These are phyloP conservation scores for Aspergillus cejpii DNA, from an alignment of 2,329 filamentous ascomycete genomes.

Conservation along the genomic window DNA sequence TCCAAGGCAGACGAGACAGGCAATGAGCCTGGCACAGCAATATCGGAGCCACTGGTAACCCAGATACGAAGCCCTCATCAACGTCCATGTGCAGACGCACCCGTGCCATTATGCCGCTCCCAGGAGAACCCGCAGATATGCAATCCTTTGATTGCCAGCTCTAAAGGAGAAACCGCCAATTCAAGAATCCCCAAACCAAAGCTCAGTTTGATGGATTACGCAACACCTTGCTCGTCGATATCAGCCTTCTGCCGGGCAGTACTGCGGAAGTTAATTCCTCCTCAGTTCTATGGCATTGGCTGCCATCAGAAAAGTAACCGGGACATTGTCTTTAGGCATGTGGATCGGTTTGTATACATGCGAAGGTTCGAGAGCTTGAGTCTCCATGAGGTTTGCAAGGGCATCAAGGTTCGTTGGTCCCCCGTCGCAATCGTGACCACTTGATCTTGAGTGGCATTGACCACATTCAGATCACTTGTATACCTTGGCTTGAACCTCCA, in stretches of 20 bases:
- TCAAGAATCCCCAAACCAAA: slow-evolving; percentile 14
- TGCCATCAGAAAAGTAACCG: slow-evolving; percentile 55
- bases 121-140: not conserved
- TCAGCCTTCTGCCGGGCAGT: slow-evolving; percentile 82
- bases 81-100: slow-evolving; percentile 1
- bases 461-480: slow-evolving; percentile 52
- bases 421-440: not conserved
- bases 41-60: slow-evolving; percentile 20
- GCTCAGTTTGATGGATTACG: slow-evolving; percentile 55
- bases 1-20: slow-evolving; percentile 4
- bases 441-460: not conserved
- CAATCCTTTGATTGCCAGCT: not conserved
- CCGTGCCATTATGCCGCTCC: not conserved
- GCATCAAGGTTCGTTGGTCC: slow-evolving; percentile 57
- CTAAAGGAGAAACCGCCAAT: slow-evolving; percentile 7
- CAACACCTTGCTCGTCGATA: slow-evolving; percentile 61
- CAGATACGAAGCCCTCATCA: slow-evolving; percentile 18
- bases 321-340: slow-evolving; percentile 53
- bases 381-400: slow-evolving; percentile 70
- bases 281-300: slow-evolving; percentile 63
- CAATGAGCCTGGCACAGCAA: slow-evolving; percentile 10
- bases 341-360: slow-evolving; percentile 72
- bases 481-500: slow-evolving; percentile 66
- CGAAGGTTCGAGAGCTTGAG: slow-evolving; percentile 75
- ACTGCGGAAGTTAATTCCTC: slow-evolving; percentile 64